phyloP scores from a whole-genome alignment of 148 eudicot genomes.

The Polygonum maritimum region DNA sequence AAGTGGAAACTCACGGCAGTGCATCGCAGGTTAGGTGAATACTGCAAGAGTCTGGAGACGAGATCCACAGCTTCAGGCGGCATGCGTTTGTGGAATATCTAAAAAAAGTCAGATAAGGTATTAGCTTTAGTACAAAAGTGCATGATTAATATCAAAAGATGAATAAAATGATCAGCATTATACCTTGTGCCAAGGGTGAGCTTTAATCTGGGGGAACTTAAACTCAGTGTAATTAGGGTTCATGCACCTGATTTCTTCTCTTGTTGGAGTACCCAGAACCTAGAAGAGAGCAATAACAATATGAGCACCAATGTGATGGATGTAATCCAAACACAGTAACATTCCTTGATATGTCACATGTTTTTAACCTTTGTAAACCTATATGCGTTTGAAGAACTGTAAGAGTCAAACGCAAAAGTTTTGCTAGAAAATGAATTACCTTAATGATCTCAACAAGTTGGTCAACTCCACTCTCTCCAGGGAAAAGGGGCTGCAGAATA shows the following conservation, averaged over 20 bases:
- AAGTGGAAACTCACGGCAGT: conserved; percentile 13
- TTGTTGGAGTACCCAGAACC: conserved; percentile 19
- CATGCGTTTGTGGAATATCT: conserved; percentile 19
- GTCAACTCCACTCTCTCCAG: conserved; percentile 20
- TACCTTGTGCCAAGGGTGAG: conserved; percentile 99
- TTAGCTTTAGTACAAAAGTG: neutral
- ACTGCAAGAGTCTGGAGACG: conserved; percentile 16
- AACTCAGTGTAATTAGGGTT: conserved; percentile 18
- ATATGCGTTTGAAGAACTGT: neutral
- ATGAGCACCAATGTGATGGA: neutral
- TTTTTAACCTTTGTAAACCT: neutral
- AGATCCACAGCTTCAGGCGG: conserved; percentile 18
- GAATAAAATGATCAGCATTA: neutral
- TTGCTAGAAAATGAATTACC: conserved; percentile 3
- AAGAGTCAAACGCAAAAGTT: neutral
- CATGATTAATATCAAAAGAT: neutral
- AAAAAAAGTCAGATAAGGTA: neutral
- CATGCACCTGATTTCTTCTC: conserved; percentile 20
- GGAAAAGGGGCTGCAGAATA: conserved; percentile 14
- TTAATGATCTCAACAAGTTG: conserved; percentile 20
- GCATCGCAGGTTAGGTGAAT: conserved; percentile 18
- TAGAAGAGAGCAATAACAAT: neutral
- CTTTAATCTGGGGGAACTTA: conserved; percentile 76
- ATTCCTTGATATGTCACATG: neutral
- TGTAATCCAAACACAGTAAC: neutral